Percentiles rank a stretch among this genome's conserved stretches.
phyloP scores from a whole-genome alignment of 1,139 yeast species.

The Geotrichum cucujoidarum region DNA sequence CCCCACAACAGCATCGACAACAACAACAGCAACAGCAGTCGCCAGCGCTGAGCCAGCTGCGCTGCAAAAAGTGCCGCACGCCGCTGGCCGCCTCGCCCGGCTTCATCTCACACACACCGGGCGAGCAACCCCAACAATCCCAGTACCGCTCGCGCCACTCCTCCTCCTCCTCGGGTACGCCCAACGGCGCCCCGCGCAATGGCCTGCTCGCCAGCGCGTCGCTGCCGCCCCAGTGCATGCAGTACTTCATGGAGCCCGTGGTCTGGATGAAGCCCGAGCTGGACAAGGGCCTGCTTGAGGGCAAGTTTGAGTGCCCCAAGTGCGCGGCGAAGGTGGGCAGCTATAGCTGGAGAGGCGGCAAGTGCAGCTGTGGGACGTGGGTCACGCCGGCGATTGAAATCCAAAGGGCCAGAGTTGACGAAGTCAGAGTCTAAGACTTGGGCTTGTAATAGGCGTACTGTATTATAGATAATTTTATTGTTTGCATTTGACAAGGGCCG shows the following conservation, averaged over 20 bases:
- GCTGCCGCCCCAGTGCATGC: slow-evolving; percentile 76
- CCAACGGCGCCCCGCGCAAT: slow-evolving; percentile 25
- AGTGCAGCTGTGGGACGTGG: slow-evolving; percentile 96
- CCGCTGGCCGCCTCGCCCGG: slow-evolving; percentile 46
- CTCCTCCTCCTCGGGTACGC: too few relatives aligned
- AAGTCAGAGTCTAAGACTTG: slow-evolving; percentile 34
- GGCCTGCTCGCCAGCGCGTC: slow-evolving; percentile 40
- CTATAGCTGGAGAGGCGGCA: slow-evolving; percentile 89
- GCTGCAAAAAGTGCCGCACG: slow-evolving; percentile 61
- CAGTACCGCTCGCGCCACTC: too few relatives aligned
- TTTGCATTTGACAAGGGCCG: neutral
- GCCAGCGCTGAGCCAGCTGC: slow-evolving; percentile 36
- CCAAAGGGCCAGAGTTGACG: slow-evolving; percentile 76
- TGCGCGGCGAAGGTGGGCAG: slow-evolving; percentile 75
- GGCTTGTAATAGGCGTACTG: neutral
- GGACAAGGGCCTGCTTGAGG: slow-evolving; percentile 65
- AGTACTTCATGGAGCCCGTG: slow-evolving; percentile 78
- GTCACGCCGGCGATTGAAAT: slow-evolving; percentile 86
- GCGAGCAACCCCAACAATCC: slow-evolving; percentile 15
- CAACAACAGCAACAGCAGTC: neutral
- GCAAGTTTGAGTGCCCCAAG: slow-evolving; percentile 78
- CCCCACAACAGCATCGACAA: neutral
- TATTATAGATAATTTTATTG: neutral
- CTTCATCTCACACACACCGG: slow-evolving; percentile 25
- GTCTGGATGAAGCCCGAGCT: slow-evolving; percentile 86